Base-by-base conservation (phyloP, 257 asterid species). In the Nemophila menziesii region DNA sequence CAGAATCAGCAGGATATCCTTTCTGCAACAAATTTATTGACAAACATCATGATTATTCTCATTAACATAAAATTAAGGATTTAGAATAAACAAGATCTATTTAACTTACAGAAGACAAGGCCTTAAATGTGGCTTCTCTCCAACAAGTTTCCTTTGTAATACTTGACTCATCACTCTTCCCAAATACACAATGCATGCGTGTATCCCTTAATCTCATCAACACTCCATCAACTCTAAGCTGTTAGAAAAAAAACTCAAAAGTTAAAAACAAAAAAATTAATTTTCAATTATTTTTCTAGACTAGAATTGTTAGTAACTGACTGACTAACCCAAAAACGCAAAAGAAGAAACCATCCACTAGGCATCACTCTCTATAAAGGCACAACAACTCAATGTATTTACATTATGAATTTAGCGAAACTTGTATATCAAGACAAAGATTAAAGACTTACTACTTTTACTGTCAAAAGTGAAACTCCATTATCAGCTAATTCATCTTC, bases 191-290 rank as follows among this genome's bases (percentile, higher is more conserved):
- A 56, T 82, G 94, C 77, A 85, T 59, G 36, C 96, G 99, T 33
- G 96, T 85, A 60, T 85, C 99, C 68, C 99, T 82, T 74, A 90
- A 57, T 74, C 99, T 79, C 93, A 90, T 71, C 39, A 85, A 92
- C 68, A 69, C 96, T 52, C 99, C 99, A 60, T 90, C 99, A 51
- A 90, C 96, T 75, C 99, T 85, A 56, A 90, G 96, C 96, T 90
- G 80, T 33, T 49, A 70, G 58, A 73, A 17, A 45, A 47, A 22
- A 26, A 49, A 59, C 47, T 43, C 29, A 70, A 64, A 17, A 54
- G 14, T 13, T 22, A 48, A 27, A 58, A 40, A 11, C 53, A 22
- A 6, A 33, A 43, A 24, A 42, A n/a, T n/a, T n/a, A n/a, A n/a
- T n/a, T n/a, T n/a, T n/a, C n/a, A n/a, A n/a, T n/a, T n/a, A n/a